Conservation (phyloP, 2,329 filamentous ascomycete species). For the Xylaria hypoxylon region DNA sequence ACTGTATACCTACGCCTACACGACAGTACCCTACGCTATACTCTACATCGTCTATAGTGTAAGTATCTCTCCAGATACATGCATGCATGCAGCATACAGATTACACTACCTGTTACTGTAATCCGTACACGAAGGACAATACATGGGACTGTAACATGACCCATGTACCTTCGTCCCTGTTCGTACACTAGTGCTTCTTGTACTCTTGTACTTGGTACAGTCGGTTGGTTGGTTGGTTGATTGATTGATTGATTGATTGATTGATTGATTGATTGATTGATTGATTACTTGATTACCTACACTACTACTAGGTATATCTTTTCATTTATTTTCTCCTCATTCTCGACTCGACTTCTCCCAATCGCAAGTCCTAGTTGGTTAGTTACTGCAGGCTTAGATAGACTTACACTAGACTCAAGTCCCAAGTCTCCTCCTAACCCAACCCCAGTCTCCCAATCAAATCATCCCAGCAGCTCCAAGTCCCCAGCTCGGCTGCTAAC, state of each 20-base stretch:
- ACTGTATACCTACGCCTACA: background rate
- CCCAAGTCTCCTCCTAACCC: too few species aligned
- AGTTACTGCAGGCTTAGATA: too few species aligned
- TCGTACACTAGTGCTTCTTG: slow-evolving; percentile 3
- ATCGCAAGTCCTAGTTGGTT: too few species aligned
- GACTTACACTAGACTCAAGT: too few species aligned
- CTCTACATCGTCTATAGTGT: too few species aligned
- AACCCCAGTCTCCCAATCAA: too few species aligned
- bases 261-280: slow-evolving; percentile 8
- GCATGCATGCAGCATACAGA: too few species aligned
- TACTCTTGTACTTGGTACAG: slow-evolving; percentile 4
- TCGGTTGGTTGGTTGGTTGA: background rate
- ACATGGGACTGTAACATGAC: slow-evolving; percentile 10
- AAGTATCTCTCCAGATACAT: too few species aligned
- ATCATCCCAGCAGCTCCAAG: too few species aligned
- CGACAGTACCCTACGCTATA: background rate
- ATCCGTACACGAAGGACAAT: slow-evolving; percentile 1
- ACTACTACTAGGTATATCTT: background rate
- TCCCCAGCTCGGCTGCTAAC: too few species aligned
- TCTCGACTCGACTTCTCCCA: too few species aligned
- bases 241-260: slow-evolving; percentile 1
- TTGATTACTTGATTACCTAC: slow-evolving; percentile 11
- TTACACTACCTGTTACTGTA: background rate
- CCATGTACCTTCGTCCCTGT: slow-evolving; percentile 4
- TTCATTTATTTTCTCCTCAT: too few species aligned